phyloP scores from a whole-genome alignment of 1,139 yeast species.

The Scheffersomyces quercinus region DNA sequence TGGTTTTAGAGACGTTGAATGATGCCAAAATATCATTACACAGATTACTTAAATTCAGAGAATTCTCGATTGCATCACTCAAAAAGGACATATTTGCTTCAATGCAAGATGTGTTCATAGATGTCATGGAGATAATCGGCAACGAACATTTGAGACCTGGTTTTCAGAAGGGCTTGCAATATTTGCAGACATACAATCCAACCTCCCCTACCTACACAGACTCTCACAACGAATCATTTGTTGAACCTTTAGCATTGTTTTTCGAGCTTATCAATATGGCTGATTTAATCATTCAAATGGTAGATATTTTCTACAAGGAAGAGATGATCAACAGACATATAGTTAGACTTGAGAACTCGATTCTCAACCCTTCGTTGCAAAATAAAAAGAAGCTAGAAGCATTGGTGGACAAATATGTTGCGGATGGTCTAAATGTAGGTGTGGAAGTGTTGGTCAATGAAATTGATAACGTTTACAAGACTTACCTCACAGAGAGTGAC shows the following conservation, averaged over 20 bases:
- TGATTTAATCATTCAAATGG: conserved; percentile 89
- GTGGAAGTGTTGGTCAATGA: conserved; percentile 85
- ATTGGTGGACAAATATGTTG: conserved; percentile 82
- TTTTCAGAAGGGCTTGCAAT: conserved; percentile 73
- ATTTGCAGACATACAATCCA: conserved; percentile 73
- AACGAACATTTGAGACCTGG: conserved; percentile 76
- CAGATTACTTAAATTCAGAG: conserved; percentile 34
- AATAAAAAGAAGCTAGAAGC: conserved; percentile 79
- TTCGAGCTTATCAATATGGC: conserved; percentile 91
- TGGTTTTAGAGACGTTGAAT: conserved; percentile 39
- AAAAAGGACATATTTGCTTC: conserved; percentile 32
- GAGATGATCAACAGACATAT: conserved; percentile 67
- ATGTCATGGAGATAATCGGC: conserved; percentile 65
- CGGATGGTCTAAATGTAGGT: conserved; percentile 88
- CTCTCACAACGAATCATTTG: conserved; percentile 34
- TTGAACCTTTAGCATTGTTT: conserved; percentile 83
- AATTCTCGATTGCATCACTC: conserved; percentile 34
- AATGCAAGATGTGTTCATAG: conserved; percentile 63
- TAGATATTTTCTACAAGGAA: conserved; percentile 86
- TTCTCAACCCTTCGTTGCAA: conserved; percentile 77
- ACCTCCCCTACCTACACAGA: conserved; percentile 24
- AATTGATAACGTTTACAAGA: conserved; percentile 45
- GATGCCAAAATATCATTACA: conserved; percentile 38
- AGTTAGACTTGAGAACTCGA: conserved; percentile 70
- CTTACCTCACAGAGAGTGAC: conserved; percentile 27